Evolutionary conservation across 2,329 filamentous ascomycete genomes (phyloP).

Genomic region (Acrocalymma vagum): DNA sequence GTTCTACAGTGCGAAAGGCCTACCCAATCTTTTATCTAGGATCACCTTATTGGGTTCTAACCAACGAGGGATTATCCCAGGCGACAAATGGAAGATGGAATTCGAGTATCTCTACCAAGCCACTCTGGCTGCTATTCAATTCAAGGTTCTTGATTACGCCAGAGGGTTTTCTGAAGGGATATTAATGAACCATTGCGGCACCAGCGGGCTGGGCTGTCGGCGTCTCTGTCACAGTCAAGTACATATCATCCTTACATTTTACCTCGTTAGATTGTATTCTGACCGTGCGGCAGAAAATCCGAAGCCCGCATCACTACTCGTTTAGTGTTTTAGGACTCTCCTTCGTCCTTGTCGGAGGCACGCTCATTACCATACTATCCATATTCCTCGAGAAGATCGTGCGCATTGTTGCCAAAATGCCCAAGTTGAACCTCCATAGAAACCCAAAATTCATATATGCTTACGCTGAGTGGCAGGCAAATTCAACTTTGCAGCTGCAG

Average conservation of each 20-base stretch:
- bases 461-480: conserved; percentile 25
- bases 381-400: conserved; percentile 9
- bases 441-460: conserved; percentile 15
- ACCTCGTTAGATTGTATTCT: no score
- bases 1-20: background rate
- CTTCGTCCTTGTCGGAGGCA: conserved; percentile 11
- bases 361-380: conserved; percentile 10
- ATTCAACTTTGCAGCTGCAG: conserved; percentile 27
- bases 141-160: conserved; percentile 8
- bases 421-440: background rate
- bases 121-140: conserved; percentile 14
- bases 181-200: no score
- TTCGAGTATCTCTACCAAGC: conserved; percentile 15
- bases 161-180: background rate
- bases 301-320: conserved; percentile 14
- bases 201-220: no score
- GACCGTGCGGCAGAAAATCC: conserved; percentile 19
- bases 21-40: conserved; percentile 8
- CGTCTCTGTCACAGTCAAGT: conserved; percentile 7
- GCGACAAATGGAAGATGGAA: conserved; percentile 21
- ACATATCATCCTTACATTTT: no score
- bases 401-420: background rate
- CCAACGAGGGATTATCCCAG: conserved; percentile 7
- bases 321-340: conserved; percentile 17
- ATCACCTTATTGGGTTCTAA: conserved; percentile 1